Percentiles rank a stretch among this genome's conserved stretches.
Conservation (phyloP, 2,329 filamentous ascomycete species). For the Penicillium decumbens region DNA sequence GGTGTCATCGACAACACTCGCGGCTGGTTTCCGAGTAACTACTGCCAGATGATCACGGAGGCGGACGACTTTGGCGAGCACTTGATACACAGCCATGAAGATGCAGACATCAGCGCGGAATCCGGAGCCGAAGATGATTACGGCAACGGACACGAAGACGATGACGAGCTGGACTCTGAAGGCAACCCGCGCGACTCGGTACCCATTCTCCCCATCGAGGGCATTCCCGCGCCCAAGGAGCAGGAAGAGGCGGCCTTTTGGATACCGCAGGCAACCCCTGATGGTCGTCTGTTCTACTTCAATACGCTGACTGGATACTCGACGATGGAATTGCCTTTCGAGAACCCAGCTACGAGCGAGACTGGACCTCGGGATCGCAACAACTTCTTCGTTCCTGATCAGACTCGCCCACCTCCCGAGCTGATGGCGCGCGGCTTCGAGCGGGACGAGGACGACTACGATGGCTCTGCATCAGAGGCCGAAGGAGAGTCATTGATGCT, state of each 20-base stretch:
- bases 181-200: conserved; percentile 61
- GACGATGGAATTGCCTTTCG: conserved; percentile 88
- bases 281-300: conserved; percentile 93
- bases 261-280: conserved; percentile 94
- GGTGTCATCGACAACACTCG: conserved; percentile 94
- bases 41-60: conserved; percentile 80
- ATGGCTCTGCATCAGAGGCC: conserved; percentile 81
- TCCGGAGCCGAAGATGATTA: conserved; percentile 57
- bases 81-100: conserved; percentile 52
- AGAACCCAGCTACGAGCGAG: conserved; percentile 79
- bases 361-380: conserved; percentile 81
- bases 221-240: conserved; percentile 53
- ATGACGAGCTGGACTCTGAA: conserved; percentile 63
- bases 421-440: conserved; percentile 79
- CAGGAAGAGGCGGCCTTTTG: conserved; percentile 92
- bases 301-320: conserved; percentile 95
- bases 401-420: conserved; percentile 83
- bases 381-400: conserved; percentile 82
- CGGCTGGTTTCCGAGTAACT: conserved; percentile 99
- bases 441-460: conserved; percentile 85
- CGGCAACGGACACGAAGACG: conserved; percentile 58
- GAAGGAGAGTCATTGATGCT: conserved; percentile 72
- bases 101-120: conserved; percentile 50
- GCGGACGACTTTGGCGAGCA: conserved; percentile 67
- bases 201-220: conserved; percentile 63